A percentile compares a stretch with the other conserved stretches of the same genome.
Evolutionary conservation across 2,329 filamentous ascomycete genomes (phyloP).

Genomic region (Corinectria fuckeliana): DNA sequence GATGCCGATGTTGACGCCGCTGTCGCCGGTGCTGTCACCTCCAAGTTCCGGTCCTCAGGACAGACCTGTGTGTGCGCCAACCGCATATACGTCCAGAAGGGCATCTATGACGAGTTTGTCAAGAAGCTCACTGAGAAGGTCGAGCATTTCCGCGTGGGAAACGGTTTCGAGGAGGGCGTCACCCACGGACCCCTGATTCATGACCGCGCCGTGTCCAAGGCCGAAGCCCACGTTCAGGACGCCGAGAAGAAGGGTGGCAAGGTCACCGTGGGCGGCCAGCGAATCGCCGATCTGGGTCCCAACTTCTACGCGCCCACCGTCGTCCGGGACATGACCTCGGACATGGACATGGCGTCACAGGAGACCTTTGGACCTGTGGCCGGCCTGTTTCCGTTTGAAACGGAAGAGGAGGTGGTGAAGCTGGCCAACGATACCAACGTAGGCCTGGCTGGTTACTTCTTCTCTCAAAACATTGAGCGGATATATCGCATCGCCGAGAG

Average conservation of each 20-base stretch:
- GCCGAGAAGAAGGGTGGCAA: constrained; percentile 79
- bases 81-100: constrained; percentile 79
- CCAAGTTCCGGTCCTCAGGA: constrained; percentile 92
- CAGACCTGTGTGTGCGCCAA: constrained; percentile 96
- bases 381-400: constrained; percentile 86
- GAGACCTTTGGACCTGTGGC: constrained; percentile 97
- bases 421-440: constrained; percentile 85
- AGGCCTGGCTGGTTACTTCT: constrained; percentile 94
- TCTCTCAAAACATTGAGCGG: constrained; percentile 68
- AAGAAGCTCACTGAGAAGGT: constrained; percentile 74
- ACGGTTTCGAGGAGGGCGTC: constrained; percentile 71
- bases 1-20: constrained; percentile 89
- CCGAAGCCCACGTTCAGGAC: constrained; percentile 79
- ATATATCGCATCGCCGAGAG: constrained; percentile 69
- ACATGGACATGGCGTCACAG: constrained; percentile 85
- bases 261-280: constrained; percentile 77
- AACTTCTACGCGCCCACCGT: constrained; percentile 95
- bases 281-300: constrained; percentile 73
- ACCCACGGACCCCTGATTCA: constrained; percentile 89
- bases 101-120: constrained; percentile 79
- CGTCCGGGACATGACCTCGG: constrained; percentile 81
- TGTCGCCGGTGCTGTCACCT: constrained; percentile 80
- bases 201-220: constrained; percentile 80
- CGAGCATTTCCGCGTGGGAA: constrained; percentile 75
- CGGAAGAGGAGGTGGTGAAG: constrained; percentile 85